Evolutionary conservation across 352 stramenopile genomes (phyloP).

Genomic region (Globisporangium polare): DNA sequence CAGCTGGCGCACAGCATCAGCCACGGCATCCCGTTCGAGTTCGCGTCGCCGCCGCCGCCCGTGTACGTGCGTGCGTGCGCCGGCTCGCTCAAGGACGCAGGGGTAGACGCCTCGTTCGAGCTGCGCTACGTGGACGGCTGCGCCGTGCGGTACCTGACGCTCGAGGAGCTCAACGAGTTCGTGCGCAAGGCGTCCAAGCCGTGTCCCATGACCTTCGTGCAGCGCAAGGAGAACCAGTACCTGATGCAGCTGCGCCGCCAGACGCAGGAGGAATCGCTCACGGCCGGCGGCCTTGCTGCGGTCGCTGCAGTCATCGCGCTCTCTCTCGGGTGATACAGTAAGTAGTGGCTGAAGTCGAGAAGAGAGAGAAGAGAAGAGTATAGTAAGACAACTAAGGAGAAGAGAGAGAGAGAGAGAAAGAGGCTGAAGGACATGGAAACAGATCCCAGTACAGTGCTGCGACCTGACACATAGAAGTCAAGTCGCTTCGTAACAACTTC

Average conservation of each 20-base stretch:
- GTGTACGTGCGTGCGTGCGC: conserved; percentile 51
- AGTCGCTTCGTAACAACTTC: too few relatives aligned
- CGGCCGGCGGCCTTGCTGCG: conserved; percentile 20
- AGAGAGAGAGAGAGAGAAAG: too few relatives aligned
- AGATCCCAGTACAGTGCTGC: too few relatives aligned
- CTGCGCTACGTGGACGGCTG: conserved; percentile 51
- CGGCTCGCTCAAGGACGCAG: conserved; percentile 36
- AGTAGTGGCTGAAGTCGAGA: neutral
- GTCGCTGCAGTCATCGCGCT: conserved; percentile 20
- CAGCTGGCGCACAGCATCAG: conserved; percentile 43
- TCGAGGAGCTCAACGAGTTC: conserved; percentile 62
- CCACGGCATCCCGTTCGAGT: conserved; percentile 57
- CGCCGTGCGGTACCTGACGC: conserved; percentile 53
- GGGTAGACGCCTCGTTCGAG: conserved; percentile 61
- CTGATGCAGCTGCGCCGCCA: conserved; percentile 26
- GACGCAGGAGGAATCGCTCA: conserved; percentile 18
- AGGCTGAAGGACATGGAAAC: too few relatives aligned
- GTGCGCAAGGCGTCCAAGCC: conserved; percentile 56
- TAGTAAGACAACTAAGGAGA: neutral
- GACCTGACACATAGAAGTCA: too few relatives aligned
- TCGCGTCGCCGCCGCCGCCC: conserved; percentile 42
- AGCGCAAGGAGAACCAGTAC: conserved; percentile 49
- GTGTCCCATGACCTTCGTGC: conserved; percentile 56
- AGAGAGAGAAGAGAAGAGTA: neutral
- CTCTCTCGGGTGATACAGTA: neutral